Evolutionary conservation across 2,329 filamentous ascomycete genomes (phyloP).

Genomic region (Fusarium fracticaudum): DNA sequence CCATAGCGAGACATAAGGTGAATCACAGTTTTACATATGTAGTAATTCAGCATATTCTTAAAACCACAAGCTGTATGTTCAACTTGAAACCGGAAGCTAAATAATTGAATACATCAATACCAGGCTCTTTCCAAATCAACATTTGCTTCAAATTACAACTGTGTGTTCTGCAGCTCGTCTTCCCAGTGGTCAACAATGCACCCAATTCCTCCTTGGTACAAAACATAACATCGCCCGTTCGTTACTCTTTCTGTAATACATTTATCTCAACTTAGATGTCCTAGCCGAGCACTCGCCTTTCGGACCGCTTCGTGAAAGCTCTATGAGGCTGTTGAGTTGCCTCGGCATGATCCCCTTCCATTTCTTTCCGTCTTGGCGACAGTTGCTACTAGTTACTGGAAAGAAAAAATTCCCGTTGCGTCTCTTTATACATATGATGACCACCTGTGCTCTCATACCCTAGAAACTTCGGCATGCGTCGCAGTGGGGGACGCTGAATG

Average conservation of each 20-base stretch:
- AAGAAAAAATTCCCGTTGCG: background rate
- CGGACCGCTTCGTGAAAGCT: background rate
- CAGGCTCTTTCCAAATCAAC: background rate
- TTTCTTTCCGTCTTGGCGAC: background rate
- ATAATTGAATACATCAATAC: background rate
- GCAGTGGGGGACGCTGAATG: background rate
- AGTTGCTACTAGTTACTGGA: background rate
- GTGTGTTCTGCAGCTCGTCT: background rate
- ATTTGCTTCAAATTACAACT: background rate
- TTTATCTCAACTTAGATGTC: too few relatives aligned
- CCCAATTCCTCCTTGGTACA: background rate
- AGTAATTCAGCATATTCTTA: background rate
- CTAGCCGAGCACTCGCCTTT: background rate
- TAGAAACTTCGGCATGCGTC: background rate
- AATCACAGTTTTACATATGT: background rate
- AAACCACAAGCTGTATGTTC: background rate
- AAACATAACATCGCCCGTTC: background rate
- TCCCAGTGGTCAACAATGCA: too few relatives aligned
- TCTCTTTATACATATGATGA: background rate
- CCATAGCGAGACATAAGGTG: rapidly evolving
- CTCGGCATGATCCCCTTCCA: background rate
- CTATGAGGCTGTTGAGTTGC: background rate
- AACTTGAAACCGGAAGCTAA: too few relatives aligned
- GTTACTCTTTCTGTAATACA: too few relatives aligned
- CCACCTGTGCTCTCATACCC: background rate